A percentile compares a stretch with the other conserved stretches of the same genome.
Evolutionary conservation across 306 rosid genomes (phyloP).

Genomic region (Gleditsia sinensis): DNA sequence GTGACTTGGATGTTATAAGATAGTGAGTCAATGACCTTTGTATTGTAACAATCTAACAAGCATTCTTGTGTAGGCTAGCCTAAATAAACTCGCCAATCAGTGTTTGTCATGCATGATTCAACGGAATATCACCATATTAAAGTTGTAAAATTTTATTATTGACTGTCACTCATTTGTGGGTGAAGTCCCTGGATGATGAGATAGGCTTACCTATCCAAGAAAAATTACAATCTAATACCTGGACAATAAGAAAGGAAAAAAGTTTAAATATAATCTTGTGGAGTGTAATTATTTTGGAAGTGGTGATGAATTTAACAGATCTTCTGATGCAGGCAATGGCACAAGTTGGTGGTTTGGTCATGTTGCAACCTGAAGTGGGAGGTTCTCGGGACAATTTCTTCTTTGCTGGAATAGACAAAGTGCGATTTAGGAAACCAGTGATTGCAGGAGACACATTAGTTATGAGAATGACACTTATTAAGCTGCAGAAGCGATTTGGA

Average conservation of each 20-base stretch:
- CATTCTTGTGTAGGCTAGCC: no score
- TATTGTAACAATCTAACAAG: not conserved
- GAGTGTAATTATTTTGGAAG: slow-evolving; percentile 1
- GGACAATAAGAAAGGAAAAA: not conserved
- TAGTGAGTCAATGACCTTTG: not conserved
- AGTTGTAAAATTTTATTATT: no score
- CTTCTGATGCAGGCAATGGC: slow-evolving; percentile 71
- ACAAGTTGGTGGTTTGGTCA: slow-evolving; percentile 85
- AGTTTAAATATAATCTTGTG: not conserved
- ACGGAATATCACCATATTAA: no score
- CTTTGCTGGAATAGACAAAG: slow-evolving; percentile 89
- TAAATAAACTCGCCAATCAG: no score
- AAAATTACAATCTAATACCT: not conserved
- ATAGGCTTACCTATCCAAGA: no score
- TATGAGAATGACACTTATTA: slow-evolving; percentile 77
- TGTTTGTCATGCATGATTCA: no score
- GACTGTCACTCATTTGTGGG: no score
- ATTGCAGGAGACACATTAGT: slow-evolving; percentile 86
- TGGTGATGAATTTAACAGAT: slow-evolving; percentile 12
- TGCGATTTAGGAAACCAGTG: slow-evolving; percentile 83
- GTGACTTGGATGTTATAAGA: not conserved
- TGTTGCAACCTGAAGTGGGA: slow-evolving; percentile 85
- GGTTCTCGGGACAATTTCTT: slow-evolving; percentile 76
- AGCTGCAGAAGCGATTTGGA: slow-evolving; percentile 80
- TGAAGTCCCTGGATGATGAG: no score